Base-by-base conservation (phyloP, 2,329 filamentous ascomycete species). In the Tolypocladium guangdongense region DNA sequence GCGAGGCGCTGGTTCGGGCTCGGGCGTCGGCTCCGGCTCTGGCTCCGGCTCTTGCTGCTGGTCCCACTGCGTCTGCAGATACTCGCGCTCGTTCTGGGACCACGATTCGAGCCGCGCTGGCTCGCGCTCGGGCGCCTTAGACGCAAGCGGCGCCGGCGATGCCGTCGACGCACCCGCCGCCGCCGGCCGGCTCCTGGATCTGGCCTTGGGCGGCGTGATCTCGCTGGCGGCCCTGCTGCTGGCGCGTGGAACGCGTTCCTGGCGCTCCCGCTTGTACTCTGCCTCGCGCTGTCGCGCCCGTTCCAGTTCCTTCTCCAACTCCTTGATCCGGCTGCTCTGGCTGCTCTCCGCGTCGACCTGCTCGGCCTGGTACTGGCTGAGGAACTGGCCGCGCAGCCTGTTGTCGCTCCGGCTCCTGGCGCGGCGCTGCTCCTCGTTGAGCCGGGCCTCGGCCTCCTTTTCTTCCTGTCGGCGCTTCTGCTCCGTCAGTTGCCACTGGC, bases 361-460 rank as follows among this genome's bases (percentile, higher is more conserved):
- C 59, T 89, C 84, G 22, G 85, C 83, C 66, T 89, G 86, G 66
- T 96, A 95, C 65, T 96, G 87, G 64, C 88, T 92, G 50, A 95
- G 78, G 61, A 86, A 91, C 64, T 96, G 90, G 2, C 90, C 90
- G 56, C 84, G 86, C 24, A 96, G 75, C 57, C 84, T 81, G 38
- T 78, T 76, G 61, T 90, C 84, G 62, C 81, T 85, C 56, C 81
- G 78, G 47, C 75, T 78, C 55, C 82, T 78, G 53, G 81, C 76
- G 55, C 80, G 76, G 61, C 77, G 76, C 49, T 86, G 80, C 63
- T 92, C 87, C 55, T 84, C 76, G 49, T 81, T 80, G 35, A 90
- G 67, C 41, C 78, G 78, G 12, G 81, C 79, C 62, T 90, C 85
- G 2, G 84, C 81, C 58, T 87, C 87, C 36, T 80, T 80, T 60